These are phyloP conservation scores for Geum urbanum DNA, from an alignment of 306 rosid genomes.

Conservation along the genomic window DNA sequence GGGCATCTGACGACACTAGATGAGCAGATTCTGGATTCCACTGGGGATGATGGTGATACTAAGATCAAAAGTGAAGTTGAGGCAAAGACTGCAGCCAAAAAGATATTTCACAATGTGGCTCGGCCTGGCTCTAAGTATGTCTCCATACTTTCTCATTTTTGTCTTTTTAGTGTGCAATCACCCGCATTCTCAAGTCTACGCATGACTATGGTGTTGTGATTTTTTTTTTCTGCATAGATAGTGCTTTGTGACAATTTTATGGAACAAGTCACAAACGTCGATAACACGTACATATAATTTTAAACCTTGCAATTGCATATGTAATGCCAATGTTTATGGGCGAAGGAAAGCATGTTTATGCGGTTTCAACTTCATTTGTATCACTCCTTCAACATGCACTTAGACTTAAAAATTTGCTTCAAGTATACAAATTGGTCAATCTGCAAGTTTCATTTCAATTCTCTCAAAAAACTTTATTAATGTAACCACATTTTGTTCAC, in stretches of 20 bases:
- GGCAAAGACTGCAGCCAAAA: constrained; percentile 80
- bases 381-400: no score
- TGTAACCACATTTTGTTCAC: not conserved
- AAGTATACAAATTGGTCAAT: no score
- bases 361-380: no score
- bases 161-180: not conserved
- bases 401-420: no score
- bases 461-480: not conserved
- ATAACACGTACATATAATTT: no score
- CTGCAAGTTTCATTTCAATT: no score
- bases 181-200: not conserved
- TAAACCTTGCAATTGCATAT: no score
- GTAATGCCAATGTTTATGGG: no score
- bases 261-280: no score
- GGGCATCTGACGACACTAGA: constrained; percentile 68
- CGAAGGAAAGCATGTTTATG: no score
- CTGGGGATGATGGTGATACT: constrained; percentile 46
- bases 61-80: constrained; percentile 68
- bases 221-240: not conserved
- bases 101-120: constrained; percentile 79
- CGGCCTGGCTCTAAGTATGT: constrained; percentile 59
- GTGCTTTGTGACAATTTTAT: no score
- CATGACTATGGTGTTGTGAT: not conserved
- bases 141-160: not conserved
- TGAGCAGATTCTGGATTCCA: constrained; percentile 52